Conservation (phyloP, 805 yeast genomes). For the Starmerella geochares region DNA sequence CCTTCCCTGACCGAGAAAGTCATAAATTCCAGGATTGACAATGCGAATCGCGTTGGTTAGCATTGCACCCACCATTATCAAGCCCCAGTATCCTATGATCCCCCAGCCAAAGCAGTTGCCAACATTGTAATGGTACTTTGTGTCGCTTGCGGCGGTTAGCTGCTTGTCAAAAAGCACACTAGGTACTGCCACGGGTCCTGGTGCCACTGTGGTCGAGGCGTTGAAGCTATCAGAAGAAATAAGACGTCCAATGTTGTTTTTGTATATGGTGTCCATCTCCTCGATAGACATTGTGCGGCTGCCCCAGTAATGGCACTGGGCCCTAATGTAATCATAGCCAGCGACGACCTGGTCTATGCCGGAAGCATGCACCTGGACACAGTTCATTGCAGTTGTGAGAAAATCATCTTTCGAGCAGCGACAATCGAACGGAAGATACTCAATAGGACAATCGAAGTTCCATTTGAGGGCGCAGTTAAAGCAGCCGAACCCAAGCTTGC, state of each 20-base stretch:
- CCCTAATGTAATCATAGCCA: conserved; percentile 26
- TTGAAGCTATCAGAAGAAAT: conserved; percentile 13
- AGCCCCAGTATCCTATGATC: conserved; percentile 31
- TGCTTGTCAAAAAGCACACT: conserved; percentile 16
- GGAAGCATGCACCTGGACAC: conserved; percentile 25
- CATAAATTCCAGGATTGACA: conserved; percentile 27
- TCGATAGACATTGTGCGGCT: conserved; percentile 21
- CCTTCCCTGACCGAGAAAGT: conserved; percentile 27
- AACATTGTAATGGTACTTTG: conserved; percentile 27
- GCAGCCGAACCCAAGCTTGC: conserved; percentile 29
- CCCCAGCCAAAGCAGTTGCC: conserved; percentile 29
- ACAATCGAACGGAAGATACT: conserved; percentile 24
- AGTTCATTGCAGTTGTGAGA: conserved; percentile 29
- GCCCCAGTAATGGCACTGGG: conserved; percentile 30
- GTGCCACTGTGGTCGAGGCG: background rate
- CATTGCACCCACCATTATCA: conserved; percentile 24
- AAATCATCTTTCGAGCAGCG: conserved; percentile 27
- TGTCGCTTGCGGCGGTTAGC: conserved; percentile 24
- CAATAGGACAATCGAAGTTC: conserved; percentile 29
- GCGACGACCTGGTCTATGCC: conserved; percentile 23
- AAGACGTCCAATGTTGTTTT: conserved; percentile 24
- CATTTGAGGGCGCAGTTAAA: conserved; percentile 30
- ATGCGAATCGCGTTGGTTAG: conserved; percentile 22
- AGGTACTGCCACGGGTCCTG: conserved; percentile 22
- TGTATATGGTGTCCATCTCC: conserved; percentile 28